Evolutionary conservation across 2,329 filamentous ascomycete species (phyloP).

Genomic region (Dothistroma septosporum): DNA sequence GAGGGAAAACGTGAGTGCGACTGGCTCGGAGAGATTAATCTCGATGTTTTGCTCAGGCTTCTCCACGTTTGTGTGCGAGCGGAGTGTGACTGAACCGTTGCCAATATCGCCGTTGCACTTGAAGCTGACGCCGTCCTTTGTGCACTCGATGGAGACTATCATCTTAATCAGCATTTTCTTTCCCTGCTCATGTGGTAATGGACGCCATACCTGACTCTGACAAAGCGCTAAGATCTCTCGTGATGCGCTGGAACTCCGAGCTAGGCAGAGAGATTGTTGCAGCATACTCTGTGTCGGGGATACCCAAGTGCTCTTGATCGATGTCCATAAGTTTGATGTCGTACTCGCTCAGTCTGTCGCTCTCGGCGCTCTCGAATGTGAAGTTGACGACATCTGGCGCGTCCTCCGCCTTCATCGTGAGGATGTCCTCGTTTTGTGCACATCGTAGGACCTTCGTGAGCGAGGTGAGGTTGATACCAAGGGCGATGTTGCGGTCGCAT

Average conservation of each 20-base stretch:
- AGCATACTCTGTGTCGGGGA: slow-evolving; percentile 97
- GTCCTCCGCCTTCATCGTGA: slow-evolving; percentile 97
- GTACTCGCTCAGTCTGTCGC: slow-evolving; percentile 94
- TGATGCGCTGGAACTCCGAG: slow-evolving; percentile 89
- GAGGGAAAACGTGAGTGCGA: slow-evolving; percentile 92
- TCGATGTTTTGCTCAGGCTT: slow-evolving; percentile 82
- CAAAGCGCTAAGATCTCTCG: slow-evolving; percentile 82
- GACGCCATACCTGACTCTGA: slow-evolving; percentile 80
- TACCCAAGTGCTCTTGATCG: slow-evolving; percentile 97
- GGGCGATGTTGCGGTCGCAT: slow-evolving; percentile 97
- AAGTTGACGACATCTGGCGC: slow-evolving; percentile 93
- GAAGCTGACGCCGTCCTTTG: slow-evolving; percentile 97
- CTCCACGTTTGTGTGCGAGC: slow-evolving; percentile 82
- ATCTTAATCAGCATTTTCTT: not conserved
- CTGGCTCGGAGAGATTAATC: slow-evolving; percentile 87
- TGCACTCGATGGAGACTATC: slow-evolving; percentile 90
- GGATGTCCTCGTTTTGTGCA: slow-evolving; percentile 86
- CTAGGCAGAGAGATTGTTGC: slow-evolving; percentile 87
- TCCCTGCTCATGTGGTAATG: not conserved
- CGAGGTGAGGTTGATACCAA: slow-evolving; percentile 93
- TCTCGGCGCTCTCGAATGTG: slow-evolving; percentile 84
- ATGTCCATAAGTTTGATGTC: slow-evolving; percentile 99
- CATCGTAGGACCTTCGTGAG: slow-evolving; percentile 96
- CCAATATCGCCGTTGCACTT: slow-evolving; percentile 90
- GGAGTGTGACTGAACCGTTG: slow-evolving; percentile 86